Percentiles rank a stretch among this genome's conserved stretches.
These are phyloP conservation scores for Dianthus caryophyllus DNA, from an alignment of 148 eudicot species.

Conservation along the genomic window DNA sequence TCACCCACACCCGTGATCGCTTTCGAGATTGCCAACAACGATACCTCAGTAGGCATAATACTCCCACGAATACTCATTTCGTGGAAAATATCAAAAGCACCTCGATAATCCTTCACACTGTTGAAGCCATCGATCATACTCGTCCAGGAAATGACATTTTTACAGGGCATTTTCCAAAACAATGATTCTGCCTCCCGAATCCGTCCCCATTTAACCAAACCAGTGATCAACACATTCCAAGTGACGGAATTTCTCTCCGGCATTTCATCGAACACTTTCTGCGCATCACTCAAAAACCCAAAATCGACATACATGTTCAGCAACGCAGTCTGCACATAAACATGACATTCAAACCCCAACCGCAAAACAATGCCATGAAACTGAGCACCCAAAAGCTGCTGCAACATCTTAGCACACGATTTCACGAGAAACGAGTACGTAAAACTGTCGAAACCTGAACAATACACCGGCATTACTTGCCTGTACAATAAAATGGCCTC, in stretches of 20 bases:
- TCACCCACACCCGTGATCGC: conserved; percentile 44
- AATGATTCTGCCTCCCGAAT: conserved; percentile 33
- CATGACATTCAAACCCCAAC: conserved; percentile 38
- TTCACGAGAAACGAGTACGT: conserved; percentile 58
- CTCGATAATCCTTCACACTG: conserved; percentile 26
- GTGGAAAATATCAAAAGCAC: conserved; percentile 42
- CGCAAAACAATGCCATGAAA: conserved; percentile 33
- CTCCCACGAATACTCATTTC: conserved; percentile 39
- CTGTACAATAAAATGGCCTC: conserved; percentile 49
- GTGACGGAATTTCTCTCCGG: conserved; percentile 53
- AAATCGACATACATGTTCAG: conserved; percentile 46
- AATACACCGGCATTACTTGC: conserved; percentile 22
- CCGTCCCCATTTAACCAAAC: conserved; percentile 44
- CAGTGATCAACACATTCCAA: conserved; percentile 69
- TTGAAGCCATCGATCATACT: conserved; percentile 58
- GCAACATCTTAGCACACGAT: conserved; percentile 34
- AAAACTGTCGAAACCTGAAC: conserved; percentile 40
- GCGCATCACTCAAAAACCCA: conserved; percentile 36
- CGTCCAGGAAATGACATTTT: conserved; percentile 67
- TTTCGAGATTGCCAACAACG: conserved; percentile 44
- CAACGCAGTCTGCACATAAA: conserved; percentile 58
- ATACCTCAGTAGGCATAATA: conserved; percentile 48
- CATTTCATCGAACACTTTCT: conserved; percentile 62
- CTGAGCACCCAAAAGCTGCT: conserved; percentile 23
- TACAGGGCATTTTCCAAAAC: conserved; percentile 48